Evolutionary conservation across 495 filamentous ascomycete genomes (phyloP), one percentile per base, ranked within the genome.

Genomic region (Hypoxylon rickii): DNA sequence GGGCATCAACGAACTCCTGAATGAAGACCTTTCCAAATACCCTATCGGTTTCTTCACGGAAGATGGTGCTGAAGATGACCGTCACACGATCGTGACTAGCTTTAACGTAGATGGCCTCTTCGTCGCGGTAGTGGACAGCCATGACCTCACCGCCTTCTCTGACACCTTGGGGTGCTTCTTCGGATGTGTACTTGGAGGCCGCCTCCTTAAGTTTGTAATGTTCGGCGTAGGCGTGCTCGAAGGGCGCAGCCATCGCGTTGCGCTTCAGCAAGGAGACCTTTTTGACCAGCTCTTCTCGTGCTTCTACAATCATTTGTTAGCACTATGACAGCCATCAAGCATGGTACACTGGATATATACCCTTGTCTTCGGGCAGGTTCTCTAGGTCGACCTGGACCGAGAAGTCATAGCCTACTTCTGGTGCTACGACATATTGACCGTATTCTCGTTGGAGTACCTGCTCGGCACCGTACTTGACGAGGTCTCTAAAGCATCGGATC

Each of bases 21-120:
- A 80, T 79, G 71, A 98, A 98, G 29, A 97, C 90, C 77, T 96
- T 97, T 61, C 93, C 94, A 66, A 94, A 98, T 51, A 98, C 89
- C 24, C 94, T 77, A 71, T 98, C 94, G 47, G 94, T 98, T 76
- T 98, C 94, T 70, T 98, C 95, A 31, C 93, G 75, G 80, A 98
- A 98, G 43, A 97, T 85, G 26, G 94, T 98, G 73, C 91, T 96
- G 83, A 98, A 98, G 67, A 98, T 97, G 65, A 98, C 92, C 0
- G 94, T 98, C 32, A 98, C 95, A 46, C 94, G 86, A 68, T 98
- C 94, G 70, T 92, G 88, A 70, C 88, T 95, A 24, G 94, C 93
- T 73, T 97, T 96, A 78, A 98, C 90, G 72, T 96, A 98, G 68
- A 98, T 97, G n/a, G 94, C 94, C 69, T 98, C 94, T 76, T 97